Base-by-base conservation (phyloP, 2,329 filamentous ascomycete species). In the Xenosphaeropsis pyriputrescens region DNA sequence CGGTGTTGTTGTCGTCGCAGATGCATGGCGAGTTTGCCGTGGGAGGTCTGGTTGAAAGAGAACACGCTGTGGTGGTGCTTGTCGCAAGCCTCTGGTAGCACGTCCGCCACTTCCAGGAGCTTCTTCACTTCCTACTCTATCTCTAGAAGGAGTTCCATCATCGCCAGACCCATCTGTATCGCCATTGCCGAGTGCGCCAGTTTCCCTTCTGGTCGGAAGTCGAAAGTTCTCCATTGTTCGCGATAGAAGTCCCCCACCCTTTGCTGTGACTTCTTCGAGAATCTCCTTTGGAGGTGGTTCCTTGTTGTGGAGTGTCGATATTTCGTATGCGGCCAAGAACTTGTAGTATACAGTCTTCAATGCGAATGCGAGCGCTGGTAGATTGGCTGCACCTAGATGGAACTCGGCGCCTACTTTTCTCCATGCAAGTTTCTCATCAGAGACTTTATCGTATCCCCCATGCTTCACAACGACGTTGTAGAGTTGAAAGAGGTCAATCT, bases 341-440 rank as follows among this genome's bases (percentile, higher is more conserved):
- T 85, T 88, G 65, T 93, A 93, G 62, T 91, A 94, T 44, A 82
- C 77, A 39, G 82, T 80, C 62, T 94, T 94, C 39, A 93, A 65
- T 41, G 81, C 72, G 60, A 93, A 93, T 12, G 85, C 85, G 41
- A 85, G 75, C n/a, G 85, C 84, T 6, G 85, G 72, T 42, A 84
- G 75, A 53, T 89, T 86, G 50, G 72, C 69, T 39, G 76, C 77
- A 52, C 75, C 75, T 45, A 88, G 72, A 36, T 83, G 75, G 40
- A 93, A 79, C 49, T 86, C 78, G 38, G 77, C 69, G 15, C 50
- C 83, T 50, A 93, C 70, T 49, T 75, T 76, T 45, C 85, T 74
- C 86, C 86, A 94, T 37, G 83, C 81, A 45, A 93, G 70, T 63
- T 89, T 91, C 56, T 89, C 75, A 60, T 75, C 79, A 43, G 73